Evolutionary conservation across 345 rosid genomes (phyloP), one percentile per base, ranked within the genome.

Genomic region (Eucalyptus virginea): DNA sequence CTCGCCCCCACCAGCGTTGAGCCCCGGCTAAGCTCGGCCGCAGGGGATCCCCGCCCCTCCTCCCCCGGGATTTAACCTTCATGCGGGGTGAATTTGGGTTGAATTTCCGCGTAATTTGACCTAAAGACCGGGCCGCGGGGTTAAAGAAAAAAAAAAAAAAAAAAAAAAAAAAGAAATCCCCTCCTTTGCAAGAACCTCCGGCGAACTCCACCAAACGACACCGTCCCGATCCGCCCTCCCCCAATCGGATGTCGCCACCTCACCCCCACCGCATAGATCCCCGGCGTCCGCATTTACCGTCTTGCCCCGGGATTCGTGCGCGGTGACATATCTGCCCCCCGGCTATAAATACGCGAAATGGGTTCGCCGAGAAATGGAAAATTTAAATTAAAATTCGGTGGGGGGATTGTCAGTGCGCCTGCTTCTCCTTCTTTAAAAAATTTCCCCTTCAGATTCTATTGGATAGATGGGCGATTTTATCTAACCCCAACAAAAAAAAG

Each of bases 31-130:
- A 21, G 47, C 87, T 11, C 72, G 34, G 16, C 26, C 50, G 45
- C 67, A 85, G 47, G 44, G 30, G 52, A 83, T 58, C 44, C 44
- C 2, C 52, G 56, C 45, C n/a, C 24, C 12, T 52, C 80, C 80
- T 5, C 51, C 18, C 6, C 49, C 32, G 49, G 88, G 89, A 89
- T 91, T 92, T 89, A 90, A 87, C 94, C 88, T 72, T 89, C 91
- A 90, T 92, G 90, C 92, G 72, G 90, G 89, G 91, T 94, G 96
- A 94, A 93, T 96, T 94, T 96, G 88, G 92, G 92, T 93, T 94
- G 94, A 95, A 95, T 95, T 94, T 95, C 95, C 86, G 72, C 87
- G 89, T 92, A 95, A 93, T 94, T 95, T 93, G 94, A 94, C 95
- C 88, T 5, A 24, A 86, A 50, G 89, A 87, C 88, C 81, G 86